Evolutionary conservation across 192 early-diverging fungal species (phyloP), one percentile per base, ranked within the genome.

Genomic region (Backusella mclennaniae): DNA sequence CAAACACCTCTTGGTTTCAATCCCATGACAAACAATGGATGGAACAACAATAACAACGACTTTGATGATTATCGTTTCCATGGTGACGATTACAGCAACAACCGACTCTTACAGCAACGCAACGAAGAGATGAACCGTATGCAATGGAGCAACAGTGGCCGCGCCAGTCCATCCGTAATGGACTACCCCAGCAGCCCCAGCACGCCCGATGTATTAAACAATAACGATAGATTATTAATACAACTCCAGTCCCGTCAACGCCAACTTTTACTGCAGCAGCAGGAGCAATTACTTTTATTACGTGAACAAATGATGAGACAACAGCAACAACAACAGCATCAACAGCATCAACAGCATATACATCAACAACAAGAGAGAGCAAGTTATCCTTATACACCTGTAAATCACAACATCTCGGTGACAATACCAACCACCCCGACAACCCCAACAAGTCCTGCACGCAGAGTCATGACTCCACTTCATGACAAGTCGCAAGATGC

Each of bases 341-440:
- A 46, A 3, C 70, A 52, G 4, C 70, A 71, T 3, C 21, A 71
- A 12, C 82, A 87, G 41, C 85, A 85, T 49, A 49, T 49, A 68
- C 85, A 85, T 31, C 78, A 85, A 39, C 52, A 69, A 4, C 52
- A 69, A 9, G 9, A 82, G 31, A 23, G 66, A 63, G 3, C 77
- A 21, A 59, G 12, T 21, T 73, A 19, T 75, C 72, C 79, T 78
- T 74, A 71, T 79, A 72, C 77, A 75, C 75, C 69, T 67, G 15
- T 79, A 63, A 70, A 84, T 56, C 67, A 33, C n/a, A 35, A 35
- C n/a, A 68, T 36, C 17, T 36, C 35, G 29, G 67, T 68, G 7
- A 6, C 56, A 14, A 63, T 63, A 35, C 67, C 67, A 35, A n/a
- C 35, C 9, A 68, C 67, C 7, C 33, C 67, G 15, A n/a, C 67